A percentile compares a stretch with the other conserved stretches of the same genome.
These are phyloP conservation scores for Microbotryum scabiosae DNA, from an alignment of 1,284 basidiomycete genomes.

Conservation along the genomic window DNA sequence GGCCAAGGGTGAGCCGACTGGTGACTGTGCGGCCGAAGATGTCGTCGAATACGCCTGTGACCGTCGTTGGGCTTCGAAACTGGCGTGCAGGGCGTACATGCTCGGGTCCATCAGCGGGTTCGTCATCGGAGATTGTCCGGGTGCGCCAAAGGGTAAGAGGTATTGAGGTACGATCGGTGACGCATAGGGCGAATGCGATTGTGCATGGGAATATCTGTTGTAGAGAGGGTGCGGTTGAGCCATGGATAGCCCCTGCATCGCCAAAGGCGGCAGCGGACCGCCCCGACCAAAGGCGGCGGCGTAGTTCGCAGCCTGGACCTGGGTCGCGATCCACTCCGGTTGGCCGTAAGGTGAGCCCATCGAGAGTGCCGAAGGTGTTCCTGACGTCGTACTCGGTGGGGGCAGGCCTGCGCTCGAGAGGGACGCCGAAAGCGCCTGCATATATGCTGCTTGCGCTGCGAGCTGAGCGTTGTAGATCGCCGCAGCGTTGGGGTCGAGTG, in stretches of 20 bases:
- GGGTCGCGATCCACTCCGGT: conserved; percentile 13
- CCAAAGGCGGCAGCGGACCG: background rate
- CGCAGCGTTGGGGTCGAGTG: background rate
- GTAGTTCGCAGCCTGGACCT: conserved; percentile 4
- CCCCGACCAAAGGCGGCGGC: background rate
- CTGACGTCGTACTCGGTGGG: background rate
- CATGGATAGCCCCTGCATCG: background rate
- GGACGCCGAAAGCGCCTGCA: background rate
- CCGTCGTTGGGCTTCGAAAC: conserved; percentile 17
- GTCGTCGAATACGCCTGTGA: background rate
- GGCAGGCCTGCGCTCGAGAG: conserved; percentile 1
- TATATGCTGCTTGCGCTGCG: background rate
- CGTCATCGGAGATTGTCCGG: background rate
- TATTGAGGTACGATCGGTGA: background rate
- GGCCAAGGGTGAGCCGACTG: background rate
- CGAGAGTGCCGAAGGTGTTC: background rate
- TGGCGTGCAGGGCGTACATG: conserved; percentile 18
- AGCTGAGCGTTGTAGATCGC: background rate
- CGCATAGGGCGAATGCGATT: background rate
- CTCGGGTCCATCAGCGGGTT: conserved; percentile 8
- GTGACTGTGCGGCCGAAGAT: conserved; percentile 1
- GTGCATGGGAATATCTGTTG: background rate
- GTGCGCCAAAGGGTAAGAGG: conserved; percentile 4
- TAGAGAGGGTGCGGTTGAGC: background rate
- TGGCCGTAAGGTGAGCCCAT: background rate